Conservation (phyloP, 176 grass and related monocot species). For the Echinochloa phyllopogon region DNA sequence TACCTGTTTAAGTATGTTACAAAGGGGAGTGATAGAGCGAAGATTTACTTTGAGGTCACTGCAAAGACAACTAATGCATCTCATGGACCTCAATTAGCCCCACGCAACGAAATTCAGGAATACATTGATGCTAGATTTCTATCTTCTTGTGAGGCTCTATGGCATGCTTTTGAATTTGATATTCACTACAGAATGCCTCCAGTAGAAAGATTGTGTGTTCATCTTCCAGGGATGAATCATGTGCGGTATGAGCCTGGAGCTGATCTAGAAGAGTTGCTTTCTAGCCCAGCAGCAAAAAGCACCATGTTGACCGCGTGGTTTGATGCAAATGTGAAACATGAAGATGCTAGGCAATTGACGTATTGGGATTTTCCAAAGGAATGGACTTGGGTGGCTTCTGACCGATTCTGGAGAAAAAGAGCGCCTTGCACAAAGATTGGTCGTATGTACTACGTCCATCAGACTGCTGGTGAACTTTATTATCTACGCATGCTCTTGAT, state of each 20-base stretch:
- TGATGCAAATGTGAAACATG: rapidly evolving
- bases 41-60: background rate
- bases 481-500: background rate
- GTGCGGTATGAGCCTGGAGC: background rate
- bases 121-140: background rate
- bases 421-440: background rate
- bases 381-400: background rate
- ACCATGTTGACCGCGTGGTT: background rate
- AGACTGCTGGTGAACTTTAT: background rate
- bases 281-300: rapidly evolving
- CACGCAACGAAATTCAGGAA: background rate
- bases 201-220: background rate
- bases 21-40: background rate
- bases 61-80: background rate
- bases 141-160: background rate
- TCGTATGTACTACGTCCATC: background rate
- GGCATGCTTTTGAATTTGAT: background rate
- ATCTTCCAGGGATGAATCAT: background rate
- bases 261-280: rapidly evolving
- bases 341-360: background rate
- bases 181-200: background rate
- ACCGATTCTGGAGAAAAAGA: background rate
- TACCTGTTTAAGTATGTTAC: background rate
- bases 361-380: background rate
- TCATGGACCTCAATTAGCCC: background rate